A percentile compares a stretch with the other conserved stretches of the same genome.
phyloP scores from a whole-genome alignment of 495 filamentous ascomycete genomes.

The Sabuloglossum arenarium region DNA sequence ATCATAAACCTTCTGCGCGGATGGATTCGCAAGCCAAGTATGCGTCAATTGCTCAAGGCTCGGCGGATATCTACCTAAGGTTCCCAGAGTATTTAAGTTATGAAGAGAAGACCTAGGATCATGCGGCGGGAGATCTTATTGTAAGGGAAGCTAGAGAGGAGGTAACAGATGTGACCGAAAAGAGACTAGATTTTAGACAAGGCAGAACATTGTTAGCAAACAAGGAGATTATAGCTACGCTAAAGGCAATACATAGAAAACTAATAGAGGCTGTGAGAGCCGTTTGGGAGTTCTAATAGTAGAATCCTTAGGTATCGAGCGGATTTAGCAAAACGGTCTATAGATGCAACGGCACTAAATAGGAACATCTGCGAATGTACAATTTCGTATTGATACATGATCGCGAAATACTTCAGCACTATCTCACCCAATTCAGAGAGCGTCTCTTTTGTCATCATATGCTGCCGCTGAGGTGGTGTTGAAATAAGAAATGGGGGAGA shows the following conservation, averaged over 20 bases:
- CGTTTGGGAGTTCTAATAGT: constrained; percentile 39
- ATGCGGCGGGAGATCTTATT: constrained; percentile 90
- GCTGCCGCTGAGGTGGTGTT: neutral
- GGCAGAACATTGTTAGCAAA: constrained; percentile 75
- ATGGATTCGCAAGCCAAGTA: constrained; percentile 99
- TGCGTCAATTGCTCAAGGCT: constrained; percentile 81
- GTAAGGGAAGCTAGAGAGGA: constrained; percentile 83
- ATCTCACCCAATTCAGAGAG: too few species aligned
- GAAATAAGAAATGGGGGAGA: neutral
- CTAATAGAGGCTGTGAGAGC: constrained; percentile 68
- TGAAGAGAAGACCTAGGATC: constrained; percentile 99
- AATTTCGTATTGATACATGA: neutral
- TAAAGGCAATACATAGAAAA: constrained; percentile 45
- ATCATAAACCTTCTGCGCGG: constrained; percentile 68
- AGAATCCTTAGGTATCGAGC: neutral
- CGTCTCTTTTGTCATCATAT: neutral
- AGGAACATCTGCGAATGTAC: neutral
- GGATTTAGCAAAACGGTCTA: too few species aligned
- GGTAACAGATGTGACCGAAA: constrained; percentile 71
- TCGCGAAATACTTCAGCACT: neutral
- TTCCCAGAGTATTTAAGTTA: constrained; percentile 69
- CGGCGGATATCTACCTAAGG: constrained; percentile 83
- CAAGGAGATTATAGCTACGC: constrained; percentile 83
- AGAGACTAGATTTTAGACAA: constrained; percentile 60
- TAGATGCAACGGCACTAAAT: neutral